A percentile compares a stretch with the other conserved stretches of the same genome.
Evolutionary conservation across 2,329 filamentous ascomycete genomes (phyloP).

Genomic region (Acephala macrosclerotiorum): DNA sequence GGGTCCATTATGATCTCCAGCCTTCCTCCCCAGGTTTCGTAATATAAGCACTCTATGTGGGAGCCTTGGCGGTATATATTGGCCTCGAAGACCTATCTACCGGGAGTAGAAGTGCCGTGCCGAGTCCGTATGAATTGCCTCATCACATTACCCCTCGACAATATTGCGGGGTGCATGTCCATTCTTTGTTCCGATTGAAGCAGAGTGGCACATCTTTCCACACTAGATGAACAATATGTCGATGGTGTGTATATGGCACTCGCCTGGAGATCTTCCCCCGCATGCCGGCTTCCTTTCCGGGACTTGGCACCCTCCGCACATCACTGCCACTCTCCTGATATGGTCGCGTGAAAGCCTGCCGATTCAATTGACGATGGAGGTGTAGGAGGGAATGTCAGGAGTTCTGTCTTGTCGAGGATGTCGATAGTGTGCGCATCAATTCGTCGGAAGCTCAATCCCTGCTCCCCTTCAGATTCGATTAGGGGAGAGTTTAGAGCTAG

Average conservation of each 20-base stretch:
- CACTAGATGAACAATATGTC: conserved; percentile 5
- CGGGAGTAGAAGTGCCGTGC: conserved; percentile 24
- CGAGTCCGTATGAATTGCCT: conserved; percentile 23
- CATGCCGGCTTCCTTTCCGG: background rate
- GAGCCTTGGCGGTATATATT: conserved; percentile 26
- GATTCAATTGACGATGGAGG: background rate
- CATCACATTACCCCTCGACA: conserved; percentile 22
- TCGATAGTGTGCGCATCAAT: background rate
- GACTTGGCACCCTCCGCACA: background rate
- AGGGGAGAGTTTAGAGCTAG: too few relatives aligned
- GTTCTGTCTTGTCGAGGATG: background rate
- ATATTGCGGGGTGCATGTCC: conserved; percentile 31
- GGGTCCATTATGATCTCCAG: conserved; percentile 14
- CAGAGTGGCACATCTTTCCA: conserved; percentile 11
- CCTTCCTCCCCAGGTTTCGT: conserved; percentile 20
- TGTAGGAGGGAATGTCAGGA: background rate
- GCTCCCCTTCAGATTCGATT: background rate
- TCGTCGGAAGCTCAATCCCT: background rate
- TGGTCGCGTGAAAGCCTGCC: background rate
- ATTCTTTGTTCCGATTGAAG: conserved; percentile 17
- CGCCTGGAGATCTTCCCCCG: background rate
- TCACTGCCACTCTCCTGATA: background rate
- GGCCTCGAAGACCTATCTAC: conserved; percentile 12
- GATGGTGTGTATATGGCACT: background rate
- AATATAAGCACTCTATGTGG: conserved; percentile 23